These are phyloP conservation scores for Spergularia bocconei DNA, from an alignment of 148 eudicot species.

Conservation along the genomic window DNA sequence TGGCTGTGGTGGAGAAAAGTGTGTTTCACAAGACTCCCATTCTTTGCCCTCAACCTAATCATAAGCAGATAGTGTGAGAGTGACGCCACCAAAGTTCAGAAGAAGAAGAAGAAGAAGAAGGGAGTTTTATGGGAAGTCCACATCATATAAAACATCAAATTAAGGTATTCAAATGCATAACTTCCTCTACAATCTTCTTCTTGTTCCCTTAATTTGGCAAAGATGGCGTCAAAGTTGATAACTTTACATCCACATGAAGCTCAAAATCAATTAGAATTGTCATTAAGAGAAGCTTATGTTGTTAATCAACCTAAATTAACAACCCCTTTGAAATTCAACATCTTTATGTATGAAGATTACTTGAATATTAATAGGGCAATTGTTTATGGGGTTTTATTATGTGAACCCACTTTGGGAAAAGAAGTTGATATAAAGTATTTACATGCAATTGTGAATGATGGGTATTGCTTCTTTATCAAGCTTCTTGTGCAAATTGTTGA, in stretches of 20 bases:
- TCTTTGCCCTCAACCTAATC: no score
- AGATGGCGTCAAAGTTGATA: conserved; percentile 59
- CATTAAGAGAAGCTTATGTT: conserved; percentile 55
- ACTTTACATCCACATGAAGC: conserved; percentile 44
- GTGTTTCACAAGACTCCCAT: no score
- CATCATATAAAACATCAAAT: no score
- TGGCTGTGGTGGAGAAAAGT: no score
- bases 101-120: no score
- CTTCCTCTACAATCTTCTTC: no score
- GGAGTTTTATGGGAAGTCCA: no score
- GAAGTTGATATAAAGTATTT: conserved; percentile 59
- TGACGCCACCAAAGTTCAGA: no score
- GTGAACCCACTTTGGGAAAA: conserved; percentile 47
- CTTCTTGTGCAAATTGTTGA: conserved; percentile 50
- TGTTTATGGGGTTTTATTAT: conserved; percentile 64
- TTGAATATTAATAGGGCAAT: conserved; percentile 53
- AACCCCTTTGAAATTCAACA: conserved; percentile 61
- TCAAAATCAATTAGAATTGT: conserved; percentile 47
- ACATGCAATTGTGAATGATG: conserved; percentile 68
- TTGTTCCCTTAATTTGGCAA: no score
- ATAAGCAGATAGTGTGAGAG: no score
- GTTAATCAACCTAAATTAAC: conserved; percentile 45
- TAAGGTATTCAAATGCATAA: no score
- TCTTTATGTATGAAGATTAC: conserved; percentile 51
- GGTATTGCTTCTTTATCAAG: conserved; percentile 52